Base-by-base conservation (phyloP, 2,329 filamentous ascomycete genomes). In the Chaetoscypha palmicola region DNA sequence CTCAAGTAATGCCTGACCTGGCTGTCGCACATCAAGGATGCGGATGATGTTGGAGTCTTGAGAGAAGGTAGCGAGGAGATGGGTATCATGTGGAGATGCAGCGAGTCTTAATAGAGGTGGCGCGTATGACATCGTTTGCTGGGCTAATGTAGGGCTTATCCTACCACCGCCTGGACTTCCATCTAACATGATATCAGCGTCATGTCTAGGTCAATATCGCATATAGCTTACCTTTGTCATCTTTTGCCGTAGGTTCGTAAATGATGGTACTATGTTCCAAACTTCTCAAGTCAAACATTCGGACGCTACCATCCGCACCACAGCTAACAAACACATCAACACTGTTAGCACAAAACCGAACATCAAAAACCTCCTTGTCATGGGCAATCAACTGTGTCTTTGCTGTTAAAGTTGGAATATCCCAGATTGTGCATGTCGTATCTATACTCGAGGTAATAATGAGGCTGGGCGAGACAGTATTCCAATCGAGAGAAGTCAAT, bases 391-490 rank as follows among this genome's bases (percentile, higher is more conserved):
- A 72, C 64, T 98, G 92, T 2, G 92, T 98, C 68, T 98, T 98
- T 41, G 92, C 92, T 1, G 92, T 98, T 50, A 98, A 72, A 1
- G 92, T 96, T 3, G 92, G 92, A 44, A 98, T 98, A 64, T 98
- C 92, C 92, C 92, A 98, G 54, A 98, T 98, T 3, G 92, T 98
- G 68, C 92, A 98, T 4, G 92, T 98, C 1, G 92, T 98, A 62
- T 98, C 92, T 60, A 98, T 98, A 64, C 90, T 97, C 3, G 90
- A 96, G 1, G 92, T 98, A 59, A 98, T 98, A 61, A 98, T 98
- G 42, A 98, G 72, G 63, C 91, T 96, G 0, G 92, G 92, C 19
- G 89, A 95, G 41, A 98, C 83, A 1, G 87, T 94, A 60, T 98
- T 98, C 92, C 92, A 98, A 64, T 98, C 92, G 36, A 98, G 73